phyloP scores from a whole-genome alignment of 768 basidiomycete genomes.

The Mycena metata region DNA sequence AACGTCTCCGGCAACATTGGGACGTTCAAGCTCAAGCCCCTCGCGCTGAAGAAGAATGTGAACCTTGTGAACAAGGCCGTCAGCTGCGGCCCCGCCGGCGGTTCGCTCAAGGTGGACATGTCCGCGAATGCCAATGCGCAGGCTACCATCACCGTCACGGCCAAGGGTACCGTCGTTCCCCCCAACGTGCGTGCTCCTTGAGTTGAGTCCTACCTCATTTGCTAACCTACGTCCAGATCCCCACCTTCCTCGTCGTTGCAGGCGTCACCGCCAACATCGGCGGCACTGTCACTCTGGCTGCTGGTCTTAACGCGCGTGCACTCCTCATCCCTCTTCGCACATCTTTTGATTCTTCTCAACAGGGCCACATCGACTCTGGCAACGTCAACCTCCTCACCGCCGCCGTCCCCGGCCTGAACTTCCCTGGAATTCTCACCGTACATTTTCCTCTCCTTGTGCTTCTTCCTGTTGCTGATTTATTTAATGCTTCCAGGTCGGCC shows the following conservation, averaged over 20 bases:
- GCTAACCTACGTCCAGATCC: constrained; percentile 14
- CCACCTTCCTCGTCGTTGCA: constrained; percentile 31
- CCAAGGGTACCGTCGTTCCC: constrained; percentile 46
- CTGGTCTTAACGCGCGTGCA: constrained; percentile 7
- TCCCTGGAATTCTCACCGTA: constrained; percentile 31
- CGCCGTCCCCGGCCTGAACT: constrained; percentile 45
- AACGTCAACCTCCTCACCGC: constrained; percentile 33
- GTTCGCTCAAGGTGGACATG: constrained; percentile 19
- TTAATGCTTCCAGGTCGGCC: background rate
- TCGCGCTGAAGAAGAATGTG: constrained; percentile 19
- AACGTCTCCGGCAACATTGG: background rate
- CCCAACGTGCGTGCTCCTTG: constrained; percentile 21
- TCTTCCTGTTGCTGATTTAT: background rate
- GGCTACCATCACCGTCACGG: constrained; percentile 38
- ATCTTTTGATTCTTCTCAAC: no score
- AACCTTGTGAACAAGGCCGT: constrained; percentile 21
- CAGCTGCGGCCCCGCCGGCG: constrained; percentile 4
- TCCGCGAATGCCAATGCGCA: constrained; percentile 17
- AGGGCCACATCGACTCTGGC: background rate
- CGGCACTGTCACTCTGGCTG: constrained; percentile 39
- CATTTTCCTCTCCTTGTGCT: no score
- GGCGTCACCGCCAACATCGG: constrained; percentile 37
- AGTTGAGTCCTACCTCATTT: no score
- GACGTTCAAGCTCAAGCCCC: constrained; percentile 7
- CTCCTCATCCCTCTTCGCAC: no score